Base-by-base conservation (phyloP, 441 rosid genomes). In the Syzygium syzygioides region DNA sequence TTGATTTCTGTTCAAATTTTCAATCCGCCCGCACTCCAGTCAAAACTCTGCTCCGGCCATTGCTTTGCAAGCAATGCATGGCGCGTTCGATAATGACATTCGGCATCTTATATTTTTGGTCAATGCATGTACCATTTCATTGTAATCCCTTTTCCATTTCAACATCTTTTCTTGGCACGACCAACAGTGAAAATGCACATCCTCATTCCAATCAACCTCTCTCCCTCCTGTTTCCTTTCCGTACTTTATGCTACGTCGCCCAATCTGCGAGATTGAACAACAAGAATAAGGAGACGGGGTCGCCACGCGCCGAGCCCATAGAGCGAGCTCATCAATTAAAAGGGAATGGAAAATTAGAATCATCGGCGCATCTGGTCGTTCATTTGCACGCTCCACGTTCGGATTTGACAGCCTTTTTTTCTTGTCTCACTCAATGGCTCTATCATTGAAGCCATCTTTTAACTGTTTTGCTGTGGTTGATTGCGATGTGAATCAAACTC, bases 31-130 rank as follows among this genome's bases (percentile, higher is more conserved):
- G 17, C 66, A 7, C 1, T 60, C n/a, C 6, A 28, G 32, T 30
- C 2, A 60, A 0, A 60, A 28, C 18, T 60, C 2, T 60, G 0
- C 14, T 60, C 18, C 4, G n/a, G 14, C 8, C 0, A 13, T 0
- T 60, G 2, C 32, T 0, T 0, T 60, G 18, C 14, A 14, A 60
- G 32, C 32, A 60, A 56, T 56, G 59, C 26, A 8, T 0, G 9
- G 32, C 28, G 32, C 18, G 1, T 60, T 28, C 14, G 9, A 60
- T 60, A 6, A 60, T 28, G 18, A 60, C 66, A 60, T 60, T 60
- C 32, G 17, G 28, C n/a, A 28, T 60, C 32, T 60, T 60, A 28
- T 20, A 8, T 71, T 11, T 71, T 71, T 71, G 12, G 50, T 50
- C 50, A 20, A 11, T 4, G 15, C 20, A 37, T 20, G 0, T 0